A percentile compares a stretch with the other conserved stretches of the same genome.
Evolutionary conservation across 1,284 basidiomycete species (phyloP).

Genomic region (Sphagnurus paluster): DNA sequence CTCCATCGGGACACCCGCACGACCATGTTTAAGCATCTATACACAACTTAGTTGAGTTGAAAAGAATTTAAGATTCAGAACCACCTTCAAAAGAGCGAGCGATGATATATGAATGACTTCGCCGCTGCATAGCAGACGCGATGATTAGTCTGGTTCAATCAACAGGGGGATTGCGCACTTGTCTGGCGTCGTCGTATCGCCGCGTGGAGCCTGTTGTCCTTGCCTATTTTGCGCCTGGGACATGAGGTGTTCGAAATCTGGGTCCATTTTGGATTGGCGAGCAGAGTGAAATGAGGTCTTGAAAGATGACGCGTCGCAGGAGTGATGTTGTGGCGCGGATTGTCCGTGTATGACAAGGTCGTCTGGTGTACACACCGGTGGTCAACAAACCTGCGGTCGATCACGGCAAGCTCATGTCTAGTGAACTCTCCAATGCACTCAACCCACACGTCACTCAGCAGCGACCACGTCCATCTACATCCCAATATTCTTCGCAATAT

Average conservation of each 20-base stretch:
- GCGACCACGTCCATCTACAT: conserved; percentile 32
- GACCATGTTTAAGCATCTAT: conserved; percentile 99
- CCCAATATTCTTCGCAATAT: conserved; percentile 23
- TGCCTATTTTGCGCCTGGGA: conserved; percentile 46
- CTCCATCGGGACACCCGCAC: conserved; percentile 99
- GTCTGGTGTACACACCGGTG: conserved; percentile 29
- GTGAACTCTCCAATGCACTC: conserved; percentile 74
- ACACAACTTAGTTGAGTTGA: neutral
- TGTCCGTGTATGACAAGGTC: conserved; percentile 34
- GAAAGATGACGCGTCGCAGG: conserved; percentile 49
- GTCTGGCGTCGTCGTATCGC: conserved; percentile 64
- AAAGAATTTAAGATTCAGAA: neutral
- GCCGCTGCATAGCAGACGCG: conserved; percentile 54
- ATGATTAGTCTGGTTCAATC: neutral
- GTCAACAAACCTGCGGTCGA: neutral
- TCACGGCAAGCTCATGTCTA: conserved; percentile 41
- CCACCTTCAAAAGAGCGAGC: conserved; percentile 88
- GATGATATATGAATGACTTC: conserved; percentile 98
- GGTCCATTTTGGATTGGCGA: conserved; percentile 44
- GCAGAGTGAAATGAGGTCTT: conserved; percentile 11
- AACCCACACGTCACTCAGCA: conserved; percentile 60
- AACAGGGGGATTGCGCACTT: conserved; percentile 49
- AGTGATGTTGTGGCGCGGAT: conserved; percentile 21
- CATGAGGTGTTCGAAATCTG: conserved; percentile 59
- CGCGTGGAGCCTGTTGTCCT: conserved; percentile 37